Evolutionary conservation across 768 basidiomycete genomes (phyloP), one percentile per base, ranked within the genome.

Genomic region (Mycena haematopus): DNA sequence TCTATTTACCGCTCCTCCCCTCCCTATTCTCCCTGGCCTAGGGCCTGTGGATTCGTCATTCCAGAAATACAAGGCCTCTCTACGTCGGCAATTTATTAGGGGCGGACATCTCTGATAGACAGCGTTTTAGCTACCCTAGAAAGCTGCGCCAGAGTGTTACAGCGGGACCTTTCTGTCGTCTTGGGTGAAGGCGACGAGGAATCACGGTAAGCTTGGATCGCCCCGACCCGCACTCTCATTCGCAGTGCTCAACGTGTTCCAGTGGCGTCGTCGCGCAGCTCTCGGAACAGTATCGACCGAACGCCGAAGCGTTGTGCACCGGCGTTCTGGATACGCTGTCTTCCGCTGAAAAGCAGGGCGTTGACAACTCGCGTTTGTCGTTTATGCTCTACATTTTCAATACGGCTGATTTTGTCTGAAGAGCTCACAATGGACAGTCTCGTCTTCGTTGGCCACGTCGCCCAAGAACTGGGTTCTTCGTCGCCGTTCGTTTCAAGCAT

Each of bases 51-150:
- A 83, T 60, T 72, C 76, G 19, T 77, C 85, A 1, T 88, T 93
- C 69, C 80, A 82, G 45, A 84, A 80, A 68, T 93, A 91, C 70
- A 86, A 84, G 65, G 66, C 75, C n/a, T 74, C 82, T 3, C 70
- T 95, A 36, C 85, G 80, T 58, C 82, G 82, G 46, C 90, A 89
- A 63, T 76, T n/a, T 93, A n/a, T 67, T 81, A 22, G 86, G n/a
- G 87, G 21, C 84, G 91, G 40, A 89, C 89, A 13, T 78, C 84
- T 1, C 73, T 85, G 45, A 74, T 93, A 27, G 81, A 92, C 60
- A 76, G 79, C 22, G 80, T 90, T 14, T 71, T 94, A 61, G 74
- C 72, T 9, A 79, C 76, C 2, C 75, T 93, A 13, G 92, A 95
- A 65, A 79, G 76, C 33, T 84, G 84, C 66, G 87, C 89, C 15